Percentiles rank a stretch among this genome's conserved stretches.
Conservation (phyloP, 805 yeast species). For the Cyberlindnera euphorbiiphila region DNA sequence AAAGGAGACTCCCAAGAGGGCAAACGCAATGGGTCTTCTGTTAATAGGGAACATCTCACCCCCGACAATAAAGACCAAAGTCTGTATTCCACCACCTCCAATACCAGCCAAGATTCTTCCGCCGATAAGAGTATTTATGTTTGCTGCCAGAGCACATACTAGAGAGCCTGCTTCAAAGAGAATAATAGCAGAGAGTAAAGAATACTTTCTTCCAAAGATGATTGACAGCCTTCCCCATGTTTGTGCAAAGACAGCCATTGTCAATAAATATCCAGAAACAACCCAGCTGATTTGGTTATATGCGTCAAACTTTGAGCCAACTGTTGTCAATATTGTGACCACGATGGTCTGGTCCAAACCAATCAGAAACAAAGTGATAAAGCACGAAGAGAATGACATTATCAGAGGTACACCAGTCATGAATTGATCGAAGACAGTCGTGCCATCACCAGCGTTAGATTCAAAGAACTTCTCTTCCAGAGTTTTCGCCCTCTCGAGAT, state of each 20-base stretch:
- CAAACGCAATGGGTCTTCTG: conserved; percentile 22
- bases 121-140: conserved; percentile 60
- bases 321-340: conserved; percentile 44
- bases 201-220: conserved; percentile 52
- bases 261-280: conserved; percentile 49
- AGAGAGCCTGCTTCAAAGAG: conserved; percentile 63
- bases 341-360: conserved; percentile 56
- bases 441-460: conserved; percentile 27
- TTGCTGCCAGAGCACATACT: conserved; percentile 48
- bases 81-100: conserved; percentile 67
- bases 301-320: conserved; percentile 45
- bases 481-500: conserved; percentile 1
- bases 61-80: conserved; percentile 51
- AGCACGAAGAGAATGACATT: conserved; percentile 20
- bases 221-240: conserved; percentile 56
- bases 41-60: conserved; percentile 44
- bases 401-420: conserved; percentile 15
- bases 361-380: conserved; percentile 19
- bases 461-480: conserved; percentile 19
- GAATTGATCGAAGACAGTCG: conserved; percentile 21
- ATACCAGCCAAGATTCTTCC: conserved; percentile 70
- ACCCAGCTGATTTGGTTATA: conserved; percentile 59
- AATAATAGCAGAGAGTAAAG: conserved; percentile 42
- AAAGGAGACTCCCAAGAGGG: conserved; percentile 31
- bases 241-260: conserved; percentile 51